Conservation (phyloP, 129 eudicot genomes). For the Arctium minus region DNA sequence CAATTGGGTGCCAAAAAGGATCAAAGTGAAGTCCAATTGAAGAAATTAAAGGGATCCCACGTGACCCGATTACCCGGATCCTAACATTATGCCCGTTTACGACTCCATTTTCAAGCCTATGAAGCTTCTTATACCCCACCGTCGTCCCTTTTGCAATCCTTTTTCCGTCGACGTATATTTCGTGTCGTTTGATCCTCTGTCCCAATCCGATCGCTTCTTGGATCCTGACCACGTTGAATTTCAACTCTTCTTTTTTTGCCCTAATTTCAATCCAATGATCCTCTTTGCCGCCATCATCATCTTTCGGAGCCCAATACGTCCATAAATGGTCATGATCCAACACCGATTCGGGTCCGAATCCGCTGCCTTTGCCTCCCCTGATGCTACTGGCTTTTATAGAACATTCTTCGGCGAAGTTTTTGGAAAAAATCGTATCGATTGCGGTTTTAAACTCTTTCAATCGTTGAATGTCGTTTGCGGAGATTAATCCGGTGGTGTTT, state of each 20-base stretch:
- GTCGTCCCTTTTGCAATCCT: constrained; percentile 60
- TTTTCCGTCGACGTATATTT: constrained; percentile 59
- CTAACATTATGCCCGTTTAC: constrained; percentile 43
- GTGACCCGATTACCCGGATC: constrained; percentile 47
- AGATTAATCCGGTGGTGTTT: constrained; percentile 69
- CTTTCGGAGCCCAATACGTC: constrained; percentile 93
- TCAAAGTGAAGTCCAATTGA: constrained; percentile 77
- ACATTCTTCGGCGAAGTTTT: constrained; percentile 55
- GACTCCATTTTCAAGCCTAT: constrained; percentile 52
- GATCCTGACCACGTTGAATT: constrained; percentile 72
- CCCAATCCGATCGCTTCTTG: constrained; percentile 91
- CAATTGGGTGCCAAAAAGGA: constrained; percentile 70
- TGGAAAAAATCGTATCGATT: constrained; percentile 49
- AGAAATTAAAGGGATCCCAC: constrained; percentile 73
- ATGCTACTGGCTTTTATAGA: constrained; percentile 55
- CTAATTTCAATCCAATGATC: constrained; percentile 63
- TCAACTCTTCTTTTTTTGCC: constrained; percentile 25
- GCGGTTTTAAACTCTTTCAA: constrained; percentile 57
- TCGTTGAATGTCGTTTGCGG: constrained; percentile 51
- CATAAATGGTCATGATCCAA: constrained; percentile 65
- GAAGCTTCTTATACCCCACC: constrained; percentile 85
- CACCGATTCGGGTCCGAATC: constrained; percentile 49
- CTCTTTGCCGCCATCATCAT: constrained; percentile 3
- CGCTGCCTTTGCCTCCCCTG: constrained; percentile 58
- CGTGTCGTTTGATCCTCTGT: constrained; percentile 60